Percentiles rank a stretch among this genome's conserved stretches.
These are phyloP conservation scores for Huntiella bhutanensis DNA, from an alignment of 2,329 filamentous ascomycete genomes.

Conservation along the genomic window DNA sequence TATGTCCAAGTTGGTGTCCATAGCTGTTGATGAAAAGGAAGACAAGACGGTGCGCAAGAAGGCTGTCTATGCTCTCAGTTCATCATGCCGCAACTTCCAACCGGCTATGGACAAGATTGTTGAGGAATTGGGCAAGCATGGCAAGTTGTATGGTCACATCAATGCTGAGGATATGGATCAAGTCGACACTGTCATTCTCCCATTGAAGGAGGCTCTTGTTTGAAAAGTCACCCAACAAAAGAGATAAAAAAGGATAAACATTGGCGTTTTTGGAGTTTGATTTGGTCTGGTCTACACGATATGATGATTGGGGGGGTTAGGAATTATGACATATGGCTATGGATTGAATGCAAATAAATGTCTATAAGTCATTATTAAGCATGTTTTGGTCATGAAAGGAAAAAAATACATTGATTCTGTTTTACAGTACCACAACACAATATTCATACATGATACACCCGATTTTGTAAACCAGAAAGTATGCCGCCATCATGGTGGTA, in stretches of 20 bases:
- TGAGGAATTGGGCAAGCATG: conserved; percentile 37
- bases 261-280: conserved; percentile 1
- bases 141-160: conserved; percentile 39
- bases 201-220: conserved; percentile 22
- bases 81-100: conserved; percentile 74
- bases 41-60: conserved; percentile 56
- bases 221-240: not conserved
- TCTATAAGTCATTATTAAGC: not conserved
- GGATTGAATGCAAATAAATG: not conserved
- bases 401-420: conserved; percentile 3
- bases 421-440: conserved; percentile 2
- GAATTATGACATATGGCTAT: not conserved
- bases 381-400: not conserved
- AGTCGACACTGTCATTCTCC: conserved; percentile 55
- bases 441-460: conserved; percentile 1
- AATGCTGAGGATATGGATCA: conserved; percentile 77
- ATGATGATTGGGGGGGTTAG: not conserved
- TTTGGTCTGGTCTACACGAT: not conserved
- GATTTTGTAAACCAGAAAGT: not conserved
- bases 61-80: conserved; percentile 76
- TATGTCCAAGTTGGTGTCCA: conserved; percentile 46
- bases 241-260: not conserved
- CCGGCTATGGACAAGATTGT: conserved; percentile 55
- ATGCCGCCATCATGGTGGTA: not conserved
- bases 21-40: conserved; percentile 42